phyloP scores from a whole-genome alignment of 2,329 filamentous ascomycete species.

The Ophiognomonia clavigignenti-juglandacearum region DNA sequence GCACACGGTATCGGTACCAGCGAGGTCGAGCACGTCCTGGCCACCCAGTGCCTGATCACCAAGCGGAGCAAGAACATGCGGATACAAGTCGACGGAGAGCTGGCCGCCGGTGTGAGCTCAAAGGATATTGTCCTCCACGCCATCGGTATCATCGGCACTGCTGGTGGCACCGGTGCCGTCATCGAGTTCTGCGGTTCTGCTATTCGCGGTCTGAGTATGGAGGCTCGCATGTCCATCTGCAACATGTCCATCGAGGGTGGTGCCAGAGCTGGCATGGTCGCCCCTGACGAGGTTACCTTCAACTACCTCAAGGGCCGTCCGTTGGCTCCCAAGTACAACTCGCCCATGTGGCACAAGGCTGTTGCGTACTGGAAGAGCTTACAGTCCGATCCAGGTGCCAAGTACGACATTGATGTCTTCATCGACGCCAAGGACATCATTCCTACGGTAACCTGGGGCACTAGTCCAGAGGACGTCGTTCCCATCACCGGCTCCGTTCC shows the following conservation, averaged over 20 bases:
- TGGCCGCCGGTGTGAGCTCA: constrained; percentile 86
- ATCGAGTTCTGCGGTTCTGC: constrained; percentile 98
- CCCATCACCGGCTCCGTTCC: constrained; percentile 90
- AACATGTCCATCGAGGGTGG: constrained; percentile 99
- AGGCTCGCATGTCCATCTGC: constrained; percentile 98
- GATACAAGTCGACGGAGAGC: constrained; percentile 87
- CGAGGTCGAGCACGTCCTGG: constrained; percentile 97
- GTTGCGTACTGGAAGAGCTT: constrained; percentile 82
- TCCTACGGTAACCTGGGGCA: constrained; percentile 95
- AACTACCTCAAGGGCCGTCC: constrained; percentile 92
- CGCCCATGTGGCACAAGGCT: constrained; percentile 85
- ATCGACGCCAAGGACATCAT: constrained; percentile 91
- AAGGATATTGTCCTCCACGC: constrained; percentile 93
- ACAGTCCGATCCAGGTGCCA: constrained; percentile 80
- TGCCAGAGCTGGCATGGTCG: constrained; percentile 93
- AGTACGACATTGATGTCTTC: constrained; percentile 83
- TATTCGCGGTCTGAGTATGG: constrained; percentile 85
- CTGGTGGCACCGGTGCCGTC: constrained; percentile 87
- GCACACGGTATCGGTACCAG: constrained; percentile 97
- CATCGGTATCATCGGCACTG: constrained; percentile 91
- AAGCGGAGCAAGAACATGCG: constrained; percentile 98
- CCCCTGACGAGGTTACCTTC: constrained; percentile 89
- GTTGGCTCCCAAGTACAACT: constrained; percentile 78
- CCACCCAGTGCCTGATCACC: constrained; percentile 92
- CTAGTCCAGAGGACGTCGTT: constrained; percentile 92